Percentiles rank a stretch among this genome's conserved stretches.
Conservation (phyloP, 768 basidiomycete genomes). For the Tylopilus felleus region DNA sequence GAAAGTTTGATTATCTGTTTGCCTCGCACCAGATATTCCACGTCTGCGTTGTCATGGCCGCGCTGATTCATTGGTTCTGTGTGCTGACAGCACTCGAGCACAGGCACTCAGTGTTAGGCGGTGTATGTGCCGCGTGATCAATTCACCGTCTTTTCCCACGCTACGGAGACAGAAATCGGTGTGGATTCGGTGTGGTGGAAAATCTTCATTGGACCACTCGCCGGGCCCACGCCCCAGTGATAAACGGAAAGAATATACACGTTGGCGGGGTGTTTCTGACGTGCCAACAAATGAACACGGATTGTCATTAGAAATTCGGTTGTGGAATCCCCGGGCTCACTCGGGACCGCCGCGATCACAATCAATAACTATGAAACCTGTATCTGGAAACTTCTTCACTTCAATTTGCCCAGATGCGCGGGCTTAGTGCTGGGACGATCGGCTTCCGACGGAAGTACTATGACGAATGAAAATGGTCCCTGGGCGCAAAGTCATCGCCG, state of each 20-base stretch:
- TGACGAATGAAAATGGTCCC: slow-evolving; percentile 28
- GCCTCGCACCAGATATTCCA: slow-evolving; percentile 93
- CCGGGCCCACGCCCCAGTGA: slow-evolving; percentile 20
- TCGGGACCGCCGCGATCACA: slow-evolving; percentile 25
- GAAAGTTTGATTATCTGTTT: slow-evolving; percentile 74
- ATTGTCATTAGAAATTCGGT: slow-evolving; percentile 29
- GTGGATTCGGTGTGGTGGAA: slow-evolving; percentile 16
- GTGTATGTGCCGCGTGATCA: slow-evolving; percentile 17
- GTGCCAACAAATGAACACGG: slow-evolving; percentile 23
- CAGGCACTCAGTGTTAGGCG: slow-evolving; percentile 43
- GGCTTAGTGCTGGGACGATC: slow-evolving; percentile 23
- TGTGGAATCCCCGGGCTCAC: slow-evolving; percentile 15
- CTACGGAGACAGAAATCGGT: slow-evolving; percentile 8
- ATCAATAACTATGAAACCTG: slow-evolving; percentile 6
- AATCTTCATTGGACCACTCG: slow-evolving; percentile 21
- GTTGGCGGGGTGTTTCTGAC: slow-evolving; percentile 24
- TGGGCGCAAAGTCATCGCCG: slow-evolving; percentile 29
- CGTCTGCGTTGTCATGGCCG: slow-evolving; percentile 69
- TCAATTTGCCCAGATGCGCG: slow-evolving; percentile 14
- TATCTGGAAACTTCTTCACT: slow-evolving; percentile 8
- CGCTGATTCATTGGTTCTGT: slow-evolving; percentile 59
- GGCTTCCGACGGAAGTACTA: slow-evolving; percentile 25
- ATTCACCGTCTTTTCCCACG: slow-evolving; percentile 27
- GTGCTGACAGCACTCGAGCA: slow-evolving; percentile 57
- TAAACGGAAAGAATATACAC: slow-evolving; percentile 30